Conservation (phyloP, 305 asterid genomes). For the Ajuga reptans region DNA sequence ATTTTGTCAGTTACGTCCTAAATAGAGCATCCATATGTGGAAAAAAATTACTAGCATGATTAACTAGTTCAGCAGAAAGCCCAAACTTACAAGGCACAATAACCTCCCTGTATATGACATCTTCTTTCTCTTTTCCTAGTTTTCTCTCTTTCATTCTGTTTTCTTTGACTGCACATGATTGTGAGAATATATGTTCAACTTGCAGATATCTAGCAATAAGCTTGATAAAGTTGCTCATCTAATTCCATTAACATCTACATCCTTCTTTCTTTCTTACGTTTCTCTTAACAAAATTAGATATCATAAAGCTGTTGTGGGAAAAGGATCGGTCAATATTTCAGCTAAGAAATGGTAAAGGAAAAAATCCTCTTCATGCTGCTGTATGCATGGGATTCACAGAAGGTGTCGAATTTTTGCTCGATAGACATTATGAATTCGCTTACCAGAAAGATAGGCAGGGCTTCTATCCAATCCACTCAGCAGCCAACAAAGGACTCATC, state of each 20-base stretch:
- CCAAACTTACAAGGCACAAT: no score
- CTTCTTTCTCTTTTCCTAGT: neutral
- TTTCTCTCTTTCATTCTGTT: no score
- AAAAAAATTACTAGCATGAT: no score
- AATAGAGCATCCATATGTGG: no score
- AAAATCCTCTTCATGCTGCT: conserved; percentile 42
- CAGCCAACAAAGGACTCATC: conserved; percentile 32
- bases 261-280: neutral
- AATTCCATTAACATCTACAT: neutral
- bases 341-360: conserved; percentile 28
- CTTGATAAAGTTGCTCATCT: neutral
- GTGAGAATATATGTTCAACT: neutral
- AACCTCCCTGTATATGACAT: no score
- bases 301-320: conserved; percentile 34
- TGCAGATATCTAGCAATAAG: neutral
- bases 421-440: conserved; percentile 27
- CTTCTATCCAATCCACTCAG: conserved; percentile 37
- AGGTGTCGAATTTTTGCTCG: conserved; percentile 34
- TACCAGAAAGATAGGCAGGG: conserved; percentile 38
- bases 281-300: conserved; percentile 21
- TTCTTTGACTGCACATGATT: neutral
- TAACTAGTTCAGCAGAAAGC: no score
- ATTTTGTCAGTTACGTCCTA: no score
- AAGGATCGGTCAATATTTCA: conserved; percentile 34
- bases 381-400: conserved; percentile 32